A percentile compares a stretch with the other conserved stretches of the same genome.
These are phyloP conservation scores for Bocquillonia castaneifolia DNA, from an alignment of 441 rosid species.

Conservation along the genomic window DNA sequence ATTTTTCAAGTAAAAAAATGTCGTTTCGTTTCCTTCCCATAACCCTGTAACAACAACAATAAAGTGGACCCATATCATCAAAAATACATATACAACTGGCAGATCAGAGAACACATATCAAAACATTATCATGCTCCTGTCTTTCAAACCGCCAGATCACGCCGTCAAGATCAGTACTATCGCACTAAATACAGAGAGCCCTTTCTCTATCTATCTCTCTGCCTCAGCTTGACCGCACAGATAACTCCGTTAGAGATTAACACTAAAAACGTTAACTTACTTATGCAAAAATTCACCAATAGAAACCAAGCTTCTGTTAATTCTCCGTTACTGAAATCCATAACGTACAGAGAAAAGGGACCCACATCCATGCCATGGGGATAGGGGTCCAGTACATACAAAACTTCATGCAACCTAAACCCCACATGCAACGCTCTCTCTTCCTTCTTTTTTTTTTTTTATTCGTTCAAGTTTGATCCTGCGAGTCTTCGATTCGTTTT, in stretches of 20 bases:
- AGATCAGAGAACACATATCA: neutral
- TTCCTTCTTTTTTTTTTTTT: conserved; percentile 12
- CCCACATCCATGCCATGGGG: neutral
- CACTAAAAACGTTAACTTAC: neutral
- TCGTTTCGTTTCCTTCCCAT: too few relatives aligned
- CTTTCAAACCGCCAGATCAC: conserved; percentile 23
- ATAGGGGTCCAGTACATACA: neutral
- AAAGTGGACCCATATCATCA: neutral
- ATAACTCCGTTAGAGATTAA: conserved; percentile 16
- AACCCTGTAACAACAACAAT: too few relatives aligned
- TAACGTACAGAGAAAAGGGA: neutral
- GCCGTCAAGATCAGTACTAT: conserved; percentile 30
- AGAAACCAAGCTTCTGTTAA: conserved; percentile 14
- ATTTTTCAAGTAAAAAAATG: too few relatives aligned
- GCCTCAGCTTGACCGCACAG: neutral
- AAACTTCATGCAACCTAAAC: conserved; percentile 11
- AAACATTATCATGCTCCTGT: conserved; percentile 15
- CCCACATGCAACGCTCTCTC: neutral
- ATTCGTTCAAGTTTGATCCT: conserved; percentile 25
- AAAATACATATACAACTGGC: conserved; percentile 4
- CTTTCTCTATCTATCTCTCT: neutral
- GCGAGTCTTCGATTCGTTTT: conserved; percentile 33
- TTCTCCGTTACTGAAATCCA: conserved; percentile 11
- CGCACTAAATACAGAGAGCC: neutral
- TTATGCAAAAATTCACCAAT: neutral